Base-by-base conservation (phyloP, 2,329 filamentous ascomycete genomes). In the Gnomoniopsis smithogilvyi region DNA sequence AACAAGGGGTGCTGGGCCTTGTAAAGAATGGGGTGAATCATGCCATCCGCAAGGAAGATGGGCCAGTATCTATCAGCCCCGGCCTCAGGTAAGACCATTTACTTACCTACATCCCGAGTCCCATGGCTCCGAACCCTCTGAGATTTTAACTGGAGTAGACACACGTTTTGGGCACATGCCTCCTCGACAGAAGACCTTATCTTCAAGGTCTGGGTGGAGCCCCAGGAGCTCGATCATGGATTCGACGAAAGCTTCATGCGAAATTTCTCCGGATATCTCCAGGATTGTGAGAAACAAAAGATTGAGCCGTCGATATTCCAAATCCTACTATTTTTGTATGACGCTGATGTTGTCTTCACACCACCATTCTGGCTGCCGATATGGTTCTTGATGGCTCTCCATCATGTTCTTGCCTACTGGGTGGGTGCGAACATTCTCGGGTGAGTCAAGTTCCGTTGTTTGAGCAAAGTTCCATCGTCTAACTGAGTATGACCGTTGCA, bases 231-330 rank as follows among this genome's bases (percentile, higher is more conserved):
- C 22, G 56, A 62, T 46, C 43, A 59, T 36, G 52, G 56, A 24
- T 56, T 62, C 52, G 60, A 62, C 36, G 56, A 62, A 52, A 49
- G 43, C 19, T 59, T 59, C n/a, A 41, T 59, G 51, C 51, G 60
- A 48, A 59, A 62, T 43, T 38, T 56, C 36, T 45, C 17, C 22
- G 49, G 56, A 1, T 62, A 59, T 22, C 33, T 55, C 1, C 3
- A 21, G n/a, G 60, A 59, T 41, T 62, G 60, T 38, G 56, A 55
- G 14, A 45, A 19, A 11, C 8, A 45, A 21, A 34, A 21, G 15
- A 17, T 59, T 17, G 41, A 47, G 14, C 60, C 56, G 3, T 59
- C 60, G 3, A 11, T 59, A n/a, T 62, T 62, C n/a, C 60, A 62
- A 48, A 46, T 62, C 11, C 6, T 59, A 8, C 43, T 62, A 26